Evolutionary conservation across 1,284 basidiomycete species (phyloP).

Genomic region (Termitomyces sp.): DNA sequence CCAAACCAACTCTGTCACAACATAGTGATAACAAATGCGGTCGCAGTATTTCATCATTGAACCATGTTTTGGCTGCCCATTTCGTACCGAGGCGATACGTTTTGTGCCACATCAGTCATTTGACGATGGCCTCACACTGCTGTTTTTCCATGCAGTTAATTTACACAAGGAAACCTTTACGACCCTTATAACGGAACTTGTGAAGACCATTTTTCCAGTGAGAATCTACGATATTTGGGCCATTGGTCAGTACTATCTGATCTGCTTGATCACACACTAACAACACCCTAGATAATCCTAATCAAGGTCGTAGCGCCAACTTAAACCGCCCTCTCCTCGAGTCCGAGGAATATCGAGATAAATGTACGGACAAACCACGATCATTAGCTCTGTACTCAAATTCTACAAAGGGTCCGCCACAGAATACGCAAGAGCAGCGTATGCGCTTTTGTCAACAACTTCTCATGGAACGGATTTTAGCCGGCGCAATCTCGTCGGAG

Average conservation of each 20-base stretch:
- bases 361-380: background rate
- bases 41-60: background rate
- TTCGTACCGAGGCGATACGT: conserved; percentile 1
- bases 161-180: conserved; percentile 9
- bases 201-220: background rate
- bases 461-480: conserved; percentile 5
- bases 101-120: conserved; percentile 1
- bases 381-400: background rate
- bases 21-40: background rate
- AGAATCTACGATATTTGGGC: conserved; percentile 5
- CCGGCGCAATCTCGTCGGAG: conserved; percentile 3
- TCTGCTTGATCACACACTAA: background rate
- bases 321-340: conserved; percentile 2
- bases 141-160: conserved; percentile 6
- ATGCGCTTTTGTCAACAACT: conserved; percentile 4
- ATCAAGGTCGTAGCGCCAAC: conserved; percentile 4
- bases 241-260: background rate
- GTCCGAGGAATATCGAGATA: background rate
- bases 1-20: background rate
- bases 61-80: conserved; percentile 2
- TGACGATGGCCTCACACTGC: conserved; percentile 6
- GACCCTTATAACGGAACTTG: background rate
- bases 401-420: conserved; percentile 2
- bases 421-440: conserved; percentile 5
- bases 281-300: conserved; percentile 1